Percentiles rank a stretch among this genome's conserved stretches.
Evolutionary conservation across 1,284 basidiomycete species (phyloP).

Genomic region (Retiboletus flavoniger): DNA sequence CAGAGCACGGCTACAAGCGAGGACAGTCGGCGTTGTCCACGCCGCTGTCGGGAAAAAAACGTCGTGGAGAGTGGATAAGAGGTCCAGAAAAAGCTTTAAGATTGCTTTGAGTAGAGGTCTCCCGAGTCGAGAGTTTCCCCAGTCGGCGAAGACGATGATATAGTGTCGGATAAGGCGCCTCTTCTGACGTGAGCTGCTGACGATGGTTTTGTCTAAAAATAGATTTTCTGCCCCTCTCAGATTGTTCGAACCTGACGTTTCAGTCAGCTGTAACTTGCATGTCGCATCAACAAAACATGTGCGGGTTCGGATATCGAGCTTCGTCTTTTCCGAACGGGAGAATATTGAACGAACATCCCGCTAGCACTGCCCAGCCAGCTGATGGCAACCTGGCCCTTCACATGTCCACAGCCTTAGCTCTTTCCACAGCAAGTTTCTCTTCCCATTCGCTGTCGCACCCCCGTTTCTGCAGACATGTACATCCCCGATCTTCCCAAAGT

Average conservation of each 20-base stretch:
- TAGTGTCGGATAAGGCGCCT: neutral
- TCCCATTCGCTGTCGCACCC: neutral
- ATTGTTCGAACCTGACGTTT: no score
- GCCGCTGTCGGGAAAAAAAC: neutral
- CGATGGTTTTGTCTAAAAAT: conserved; percentile 9
- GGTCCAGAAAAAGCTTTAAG: neutral
- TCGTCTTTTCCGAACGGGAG: no score
- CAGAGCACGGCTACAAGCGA: neutral
- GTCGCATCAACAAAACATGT: neutral
- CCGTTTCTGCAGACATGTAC: conserved; percentile 6
- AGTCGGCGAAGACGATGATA: neutral
- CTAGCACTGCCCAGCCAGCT: no score
- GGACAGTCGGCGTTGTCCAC: neutral
- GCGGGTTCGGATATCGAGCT: neutral
- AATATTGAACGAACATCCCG: no score
- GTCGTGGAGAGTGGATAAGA: neutral
- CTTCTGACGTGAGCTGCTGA: conserved; percentile 1
- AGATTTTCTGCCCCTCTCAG: neutral
- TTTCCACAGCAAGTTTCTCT: neutral
- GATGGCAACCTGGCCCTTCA: no score
- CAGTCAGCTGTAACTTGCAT: no score
- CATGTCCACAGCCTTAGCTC: neutral
- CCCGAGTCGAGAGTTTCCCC: neutral
- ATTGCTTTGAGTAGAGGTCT: neutral
- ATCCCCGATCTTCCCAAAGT: conserved; percentile 8